Base-by-base conservation (phyloP, 176 grass and related monocot species). In the Cenchrus americanus region DNA sequence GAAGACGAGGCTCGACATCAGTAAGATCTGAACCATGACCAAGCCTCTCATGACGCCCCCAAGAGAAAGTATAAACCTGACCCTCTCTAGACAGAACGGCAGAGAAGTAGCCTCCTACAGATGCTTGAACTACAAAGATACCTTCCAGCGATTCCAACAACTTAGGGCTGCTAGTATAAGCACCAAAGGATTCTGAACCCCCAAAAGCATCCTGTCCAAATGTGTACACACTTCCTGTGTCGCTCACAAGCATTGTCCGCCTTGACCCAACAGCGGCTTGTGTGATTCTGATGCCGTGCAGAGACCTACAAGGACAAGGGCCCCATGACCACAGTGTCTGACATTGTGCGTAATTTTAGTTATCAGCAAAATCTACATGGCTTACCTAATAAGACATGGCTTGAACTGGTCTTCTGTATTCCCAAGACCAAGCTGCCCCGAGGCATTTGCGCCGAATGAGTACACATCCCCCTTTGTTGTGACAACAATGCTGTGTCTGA, bases 51-150 rank as follows among this genome's bases (percentile, higher is more conserved):
- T 64, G 58, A 26, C 17, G 80, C 1, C 92, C 89, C 92, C 92
- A 94, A 15, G 74, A 94, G 59, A 92, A 78, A 23, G 92, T 94
- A 32, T 92, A 92, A 24, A 92, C 89, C 34, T n/a, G 80, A 8
- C 87, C 92, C 82, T 92, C 90, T 73, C 93, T 88, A 43, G 93
- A 90, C 17, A 94, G 85, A 81, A 92, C 90, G 0, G 90, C 89
- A 4, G 82, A 86, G 82, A 94, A 92, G 65, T 19, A 81, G 26
- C 73, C 77, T 53, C 90, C 93, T 5, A 94, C 57, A 23, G 93
- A 72, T 57, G 85, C 89, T 73, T 94, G 93, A 71, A 94, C 93
- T 10, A 92, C 85, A 83, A 90, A 94, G 41, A 92, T 46, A 21
- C 17, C 85, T 59, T 80, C 83, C 43, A 94, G 88, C 24, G 89